A percentile compares a stretch with the other conserved stretches of the same genome.
Conservation (phyloP, 1,284 basidiomycete genomes). For the Puccinia coronata region DNA sequence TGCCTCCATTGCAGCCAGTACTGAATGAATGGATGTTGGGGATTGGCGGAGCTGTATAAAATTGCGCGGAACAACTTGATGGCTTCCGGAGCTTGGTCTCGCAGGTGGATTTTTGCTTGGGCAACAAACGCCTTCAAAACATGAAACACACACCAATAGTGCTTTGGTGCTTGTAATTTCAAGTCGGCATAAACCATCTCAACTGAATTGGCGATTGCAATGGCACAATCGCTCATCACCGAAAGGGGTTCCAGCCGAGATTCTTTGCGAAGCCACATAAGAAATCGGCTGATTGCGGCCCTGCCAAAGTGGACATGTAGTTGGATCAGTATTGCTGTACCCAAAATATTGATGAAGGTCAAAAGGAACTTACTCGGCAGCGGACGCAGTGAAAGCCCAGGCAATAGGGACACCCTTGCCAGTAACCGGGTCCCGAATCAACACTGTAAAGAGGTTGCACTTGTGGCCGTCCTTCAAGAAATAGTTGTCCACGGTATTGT, state of each 20-base stretch:
- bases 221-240: not conserved
- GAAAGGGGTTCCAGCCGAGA: not conserved
- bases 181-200: not conserved
- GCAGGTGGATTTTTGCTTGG: not conserved
- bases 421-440: not conserved
- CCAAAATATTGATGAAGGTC: no score
- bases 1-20: not conserved
- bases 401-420: not conserved
- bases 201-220: not conserved
- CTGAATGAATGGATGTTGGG: not conserved
- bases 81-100: not conserved
- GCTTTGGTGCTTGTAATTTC: not conserved
- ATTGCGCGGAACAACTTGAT: not conserved
- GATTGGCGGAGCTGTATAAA: not conserved
- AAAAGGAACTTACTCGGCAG: not conserved
- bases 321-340: no score
- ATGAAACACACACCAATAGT: constrained; percentile 19
- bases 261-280: not conserved
- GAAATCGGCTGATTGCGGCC: not conserved
- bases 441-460: not conserved
- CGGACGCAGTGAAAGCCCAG: not conserved
- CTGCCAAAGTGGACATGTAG: not conserved
- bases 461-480: not conserved
- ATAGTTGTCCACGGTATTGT: not conserved
- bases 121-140: not conserved